Evolutionary conservation across 1,284 basidiomycete species (phyloP).

Genomic region (Kwoniella shivajii): DNA sequence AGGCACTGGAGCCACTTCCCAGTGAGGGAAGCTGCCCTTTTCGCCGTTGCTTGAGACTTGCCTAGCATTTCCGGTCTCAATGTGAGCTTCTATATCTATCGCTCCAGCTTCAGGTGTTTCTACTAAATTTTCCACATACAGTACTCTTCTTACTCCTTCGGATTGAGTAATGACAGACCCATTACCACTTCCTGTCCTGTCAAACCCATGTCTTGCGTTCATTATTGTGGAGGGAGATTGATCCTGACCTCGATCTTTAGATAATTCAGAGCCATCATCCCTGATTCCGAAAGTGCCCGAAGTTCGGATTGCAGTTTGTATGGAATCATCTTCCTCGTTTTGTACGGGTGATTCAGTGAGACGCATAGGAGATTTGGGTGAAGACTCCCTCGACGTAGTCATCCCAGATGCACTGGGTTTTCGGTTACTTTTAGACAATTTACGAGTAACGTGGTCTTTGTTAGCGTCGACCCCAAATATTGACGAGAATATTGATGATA

Average conservation of each 20-base stretch:
- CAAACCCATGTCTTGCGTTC: neutral
- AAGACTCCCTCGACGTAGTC: slow-evolving; percentile 2
- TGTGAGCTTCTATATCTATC: neutral
- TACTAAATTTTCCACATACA: slow-evolving; percentile 30
- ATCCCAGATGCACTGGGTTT: slow-evolving; percentile 1
- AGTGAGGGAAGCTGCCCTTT: neutral
- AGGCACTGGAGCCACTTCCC: neutral
- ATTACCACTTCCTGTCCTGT: slow-evolving; percentile 8
- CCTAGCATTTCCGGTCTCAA: neutral
- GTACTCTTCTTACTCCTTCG: slow-evolving; percentile 12
- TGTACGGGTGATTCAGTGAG: neutral
- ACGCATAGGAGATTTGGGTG: neutral
- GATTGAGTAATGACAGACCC: slow-evolving; percentile 17
- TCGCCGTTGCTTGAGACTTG: neutral
- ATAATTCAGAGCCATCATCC: slow-evolving; percentile 36
- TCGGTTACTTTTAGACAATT: slow-evolving; percentile 9
- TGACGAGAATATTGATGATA: slow-evolving; percentile 20
- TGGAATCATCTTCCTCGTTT: neutral
- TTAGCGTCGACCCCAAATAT: slow-evolving; percentile 14
- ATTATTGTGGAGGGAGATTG: neutral
- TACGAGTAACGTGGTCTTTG: slow-evolving; percentile 2
- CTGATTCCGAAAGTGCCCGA: slow-evolving; percentile 38
- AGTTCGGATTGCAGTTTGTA: slow-evolving; percentile 24
- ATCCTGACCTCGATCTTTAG: neutral
- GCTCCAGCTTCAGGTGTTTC: neutral